phyloP scores from a whole-genome alignment of 1,284 basidiomycete genomes.

The Boletus mariae region DNA sequence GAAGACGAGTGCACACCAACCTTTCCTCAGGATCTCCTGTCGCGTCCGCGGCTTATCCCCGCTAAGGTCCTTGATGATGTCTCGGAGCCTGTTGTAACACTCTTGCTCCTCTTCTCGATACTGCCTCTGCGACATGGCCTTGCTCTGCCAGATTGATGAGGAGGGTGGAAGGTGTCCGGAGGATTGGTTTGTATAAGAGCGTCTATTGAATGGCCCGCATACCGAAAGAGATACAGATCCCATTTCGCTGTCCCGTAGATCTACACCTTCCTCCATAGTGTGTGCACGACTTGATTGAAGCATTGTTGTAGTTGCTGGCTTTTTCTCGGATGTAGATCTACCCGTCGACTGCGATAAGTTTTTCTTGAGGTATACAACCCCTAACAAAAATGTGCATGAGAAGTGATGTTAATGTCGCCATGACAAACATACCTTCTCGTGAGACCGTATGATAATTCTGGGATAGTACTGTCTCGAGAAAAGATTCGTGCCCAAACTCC shows the following conservation, averaged over 20 bases:
- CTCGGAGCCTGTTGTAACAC: constrained; percentile 18
- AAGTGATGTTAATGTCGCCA: too few relatives aligned
- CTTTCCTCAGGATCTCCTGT: constrained; percentile 19
- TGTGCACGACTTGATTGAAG: too few relatives aligned
- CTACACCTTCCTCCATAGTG: background rate
- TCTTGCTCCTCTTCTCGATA: constrained; percentile 25
- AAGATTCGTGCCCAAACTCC: too few relatives aligned
- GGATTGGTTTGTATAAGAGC: background rate
- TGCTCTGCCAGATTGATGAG: background rate
- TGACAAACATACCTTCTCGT: too few relatives aligned
- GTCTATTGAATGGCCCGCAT: background rate
- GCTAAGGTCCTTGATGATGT: constrained; percentile 15
- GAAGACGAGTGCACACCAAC: constrained; percentile 5
- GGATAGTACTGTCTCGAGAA: too few relatives aligned
- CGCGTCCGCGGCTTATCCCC: constrained; percentile 15
- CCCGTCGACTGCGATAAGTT: too few relatives aligned
- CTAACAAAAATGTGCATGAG: too few relatives aligned
- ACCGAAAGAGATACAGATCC: background rate
- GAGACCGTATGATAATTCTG: too few relatives aligned
- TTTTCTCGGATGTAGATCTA: too few relatives aligned
- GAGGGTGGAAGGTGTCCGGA: background rate
- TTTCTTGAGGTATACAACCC: too few relatives aligned
- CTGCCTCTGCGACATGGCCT: constrained; percentile 12
- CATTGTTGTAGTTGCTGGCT: too few relatives aligned
- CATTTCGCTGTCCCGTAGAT: background rate